Conservation (phyloP, 148 eudicot species). For the Diospyros lotus region DNA sequence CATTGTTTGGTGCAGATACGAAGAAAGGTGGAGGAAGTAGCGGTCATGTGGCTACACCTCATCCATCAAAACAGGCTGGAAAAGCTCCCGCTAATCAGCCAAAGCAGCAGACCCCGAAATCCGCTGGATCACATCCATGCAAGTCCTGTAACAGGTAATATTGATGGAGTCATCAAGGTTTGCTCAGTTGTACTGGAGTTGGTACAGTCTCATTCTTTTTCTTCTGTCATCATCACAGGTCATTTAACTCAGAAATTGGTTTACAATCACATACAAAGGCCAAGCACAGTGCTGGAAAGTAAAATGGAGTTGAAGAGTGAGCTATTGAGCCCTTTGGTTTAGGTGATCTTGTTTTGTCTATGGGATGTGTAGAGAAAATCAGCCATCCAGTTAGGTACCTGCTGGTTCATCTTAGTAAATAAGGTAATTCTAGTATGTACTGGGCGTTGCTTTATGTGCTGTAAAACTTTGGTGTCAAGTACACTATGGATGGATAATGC, state of each 20-base stretch:
- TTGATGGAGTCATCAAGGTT: background rate
- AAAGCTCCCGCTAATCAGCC: constrained; percentile 58
- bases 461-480: background rate
- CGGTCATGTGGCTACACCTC: constrained; percentile 66
- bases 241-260: constrained; percentile 59
- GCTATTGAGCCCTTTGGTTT: background rate
- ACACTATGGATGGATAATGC: too few relatives aligned
- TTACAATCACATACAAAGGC: constrained; percentile 68
- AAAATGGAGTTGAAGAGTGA: background rate
- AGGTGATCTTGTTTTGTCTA: background rate
- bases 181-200: background rate
- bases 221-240: constrained; percentile 28
- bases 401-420: background rate
- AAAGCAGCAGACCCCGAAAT: constrained; percentile 58
- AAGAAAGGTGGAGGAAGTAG: constrained; percentile 42
- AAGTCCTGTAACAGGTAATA: constrained; percentile 48
- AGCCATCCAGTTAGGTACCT: background rate
- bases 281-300: constrained; percentile 54
- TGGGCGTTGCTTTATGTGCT: background rate
- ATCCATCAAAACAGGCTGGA: constrained; percentile 67
- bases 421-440: background rate
- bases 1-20: constrained; percentile 35
- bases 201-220: background rate
- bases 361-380: background rate
- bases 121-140: constrained; percentile 53